Conservation (phyloP, 2,329 filamentous ascomycete species). For the Peltaster fructicola region DNA sequence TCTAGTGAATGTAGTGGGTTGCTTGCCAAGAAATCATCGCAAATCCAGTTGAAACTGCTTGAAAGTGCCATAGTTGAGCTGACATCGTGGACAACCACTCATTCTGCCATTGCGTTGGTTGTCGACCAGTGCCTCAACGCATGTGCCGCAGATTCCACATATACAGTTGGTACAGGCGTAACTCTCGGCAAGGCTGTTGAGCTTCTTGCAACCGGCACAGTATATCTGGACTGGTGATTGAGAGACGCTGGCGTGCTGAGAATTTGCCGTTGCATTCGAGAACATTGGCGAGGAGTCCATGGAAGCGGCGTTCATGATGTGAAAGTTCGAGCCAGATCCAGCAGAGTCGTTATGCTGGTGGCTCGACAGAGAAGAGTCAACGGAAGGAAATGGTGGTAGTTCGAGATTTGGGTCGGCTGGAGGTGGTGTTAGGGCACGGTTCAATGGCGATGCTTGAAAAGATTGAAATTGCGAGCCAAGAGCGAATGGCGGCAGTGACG, state of each 20-base stretch:
- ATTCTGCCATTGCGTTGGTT: constrained; percentile 53
- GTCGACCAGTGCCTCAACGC: constrained; percentile 62
- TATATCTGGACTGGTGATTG: constrained; percentile 76
- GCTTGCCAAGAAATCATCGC: too few relatives aligned
- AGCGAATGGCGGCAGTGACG: constrained; percentile 38
- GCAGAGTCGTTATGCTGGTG: constrained; percentile 24
- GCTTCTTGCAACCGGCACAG: constrained; percentile 68
- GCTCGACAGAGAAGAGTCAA: constrained; percentile 46
- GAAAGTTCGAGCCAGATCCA: constrained; percentile 54
- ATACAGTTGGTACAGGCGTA: constrained; percentile 96
- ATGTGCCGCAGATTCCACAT: constrained; percentile 75
- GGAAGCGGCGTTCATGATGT: constrained; percentile 31
- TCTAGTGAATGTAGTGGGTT: too few relatives aligned
- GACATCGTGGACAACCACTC: constrained; percentile 55
- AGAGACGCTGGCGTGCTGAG: too few relatives aligned
- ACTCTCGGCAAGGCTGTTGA: constrained; percentile 62
- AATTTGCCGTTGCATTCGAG: constrained; percentile 8
- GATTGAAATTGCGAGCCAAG: constrained; percentile 36
- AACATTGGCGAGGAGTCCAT: constrained; percentile 33
- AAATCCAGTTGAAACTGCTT: constrained; percentile 77
- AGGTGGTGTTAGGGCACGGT: constrained; percentile 78
- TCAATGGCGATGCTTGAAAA: constrained; percentile 78
- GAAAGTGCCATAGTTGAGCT: constrained; percentile 45
- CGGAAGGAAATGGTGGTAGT: constrained; percentile 65
- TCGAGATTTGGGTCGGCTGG: constrained; percentile 25